A percentile compares a stretch with the other conserved stretches of the same genome.
These are phyloP conservation scores for Vitis rotundifolia DNA, from an alignment of 164 flowering plant species.

Conservation along the genomic window DNA sequence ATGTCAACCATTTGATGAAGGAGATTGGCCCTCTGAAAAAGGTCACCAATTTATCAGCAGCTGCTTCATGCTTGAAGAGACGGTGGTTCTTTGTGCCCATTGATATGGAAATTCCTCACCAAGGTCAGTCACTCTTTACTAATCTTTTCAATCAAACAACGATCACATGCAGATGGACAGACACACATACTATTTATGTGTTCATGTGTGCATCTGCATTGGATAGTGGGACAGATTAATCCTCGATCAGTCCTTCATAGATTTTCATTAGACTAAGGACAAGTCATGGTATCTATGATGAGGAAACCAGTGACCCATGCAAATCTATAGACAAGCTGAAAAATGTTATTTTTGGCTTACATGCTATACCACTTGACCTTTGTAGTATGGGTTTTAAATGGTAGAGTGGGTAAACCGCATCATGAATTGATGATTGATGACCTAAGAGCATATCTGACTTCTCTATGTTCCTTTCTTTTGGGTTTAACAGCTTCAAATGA, in stretches of 20 bases:
- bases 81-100: conserved; percentile 58
- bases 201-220: background rate
- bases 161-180: too few species aligned
- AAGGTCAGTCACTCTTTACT: conserved; percentile 41
- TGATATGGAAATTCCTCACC: conserved; percentile 53
- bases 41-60: conserved; percentile 48
- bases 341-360: background rate
- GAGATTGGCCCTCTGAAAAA: conserved; percentile 50
- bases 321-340: background rate
- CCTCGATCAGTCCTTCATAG: too few species aligned
- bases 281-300: background rate
- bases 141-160: background rate
- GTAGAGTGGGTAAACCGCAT: background rate
- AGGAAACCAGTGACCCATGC: background rate
- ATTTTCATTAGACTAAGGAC: background rate
- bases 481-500: conserved; percentile 37
- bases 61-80: conserved; percentile 54
- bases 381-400: background rate
- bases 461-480: conserved; percentile 1
- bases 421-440: too few species aligned
- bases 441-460: background rate
- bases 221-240: too few species aligned
- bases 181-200: background rate
- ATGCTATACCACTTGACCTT: background rate
- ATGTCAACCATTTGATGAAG: conserved; percentile 68